phyloP scores from a whole-genome alignment of 768 basidiomycete genomes.

The Hericium rajendrae region DNA sequence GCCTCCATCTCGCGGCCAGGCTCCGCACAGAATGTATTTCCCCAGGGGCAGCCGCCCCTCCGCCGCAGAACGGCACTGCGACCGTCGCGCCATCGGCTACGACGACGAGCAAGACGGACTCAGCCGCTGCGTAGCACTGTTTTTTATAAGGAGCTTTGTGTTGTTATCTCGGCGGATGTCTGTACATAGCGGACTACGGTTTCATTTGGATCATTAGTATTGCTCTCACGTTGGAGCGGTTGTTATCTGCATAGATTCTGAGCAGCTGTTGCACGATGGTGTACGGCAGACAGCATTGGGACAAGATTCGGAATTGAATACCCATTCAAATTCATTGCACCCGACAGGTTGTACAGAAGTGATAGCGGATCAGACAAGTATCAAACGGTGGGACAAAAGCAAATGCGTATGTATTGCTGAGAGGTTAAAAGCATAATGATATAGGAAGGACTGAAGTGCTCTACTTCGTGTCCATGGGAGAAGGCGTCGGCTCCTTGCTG shows the following conservation, averaged over 20 bases:
- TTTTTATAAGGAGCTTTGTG: not conserved
- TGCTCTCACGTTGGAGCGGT: no score
- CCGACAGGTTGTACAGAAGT: no score
- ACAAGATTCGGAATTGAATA: no score
- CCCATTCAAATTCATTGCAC: no score
- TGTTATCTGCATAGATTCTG: no score
- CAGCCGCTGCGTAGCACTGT: not conserved
- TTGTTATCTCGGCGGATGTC: not conserved
- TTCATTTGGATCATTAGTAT: not conserved
- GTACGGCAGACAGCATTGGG: no score
- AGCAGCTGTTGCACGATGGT: no score
- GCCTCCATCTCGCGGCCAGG: not conserved
- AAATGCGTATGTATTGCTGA: not conserved
- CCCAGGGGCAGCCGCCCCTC: not conserved
- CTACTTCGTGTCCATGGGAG: constrained; percentile 5
- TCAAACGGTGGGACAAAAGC: not conserved
- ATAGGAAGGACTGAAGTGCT: no score
- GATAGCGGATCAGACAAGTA: not conserved
- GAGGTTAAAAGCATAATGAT: no score
- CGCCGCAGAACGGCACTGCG: not conserved
- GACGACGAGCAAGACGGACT: not conserved
- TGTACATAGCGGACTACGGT: not conserved
- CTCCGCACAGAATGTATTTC: not conserved
- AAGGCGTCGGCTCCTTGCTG: constrained; percentile 1
- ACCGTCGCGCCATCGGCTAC: not conserved